Base-by-base conservation (phyloP, 2,329 filamentous ascomycete genomes). In the Clarireedia sp. region DNA sequence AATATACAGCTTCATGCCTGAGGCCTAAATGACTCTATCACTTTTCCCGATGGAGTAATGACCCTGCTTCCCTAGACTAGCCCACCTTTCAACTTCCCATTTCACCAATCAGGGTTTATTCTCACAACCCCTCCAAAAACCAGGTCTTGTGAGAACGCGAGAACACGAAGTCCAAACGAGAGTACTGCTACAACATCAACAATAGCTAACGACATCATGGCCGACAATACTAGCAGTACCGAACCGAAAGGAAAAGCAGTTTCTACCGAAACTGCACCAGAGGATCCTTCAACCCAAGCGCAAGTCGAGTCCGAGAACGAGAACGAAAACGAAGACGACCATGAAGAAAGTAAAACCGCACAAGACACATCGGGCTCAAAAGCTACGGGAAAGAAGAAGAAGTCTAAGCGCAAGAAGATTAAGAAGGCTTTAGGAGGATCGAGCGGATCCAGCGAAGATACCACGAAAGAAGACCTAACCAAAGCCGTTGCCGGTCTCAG, bases 351-450 rank as follows among this genome's bases (percentile, higher is more conserved):
- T 44, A 63, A 59, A 21, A 63, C 33, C 59, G 64, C 67, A 44
- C 60, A 64, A 21, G 59, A 64, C 26, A 43, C 50, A 62, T 63
- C 33, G 59, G 65, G 67, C 45, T 60, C 65, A 19, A 57, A 64
- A 55, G 64, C 64, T 23, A 57, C 67, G 14, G 62, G 66, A 45
- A 78, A 76, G 65, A 80, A 82, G 64, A 85, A 85, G 71, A 86
- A 85, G 74, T 82, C 77, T 61, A 83, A 85, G 74, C 81, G 78
- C 69, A 78, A 80, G 72, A 83, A 83, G 73, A 72, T 79, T 60
- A 78, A 78, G 66, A 54, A 59, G 40, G 70, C 73, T 19, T 68
- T 73, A 5, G 54, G 48, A 21, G 59, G 58, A 7, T 51, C 45
- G 6, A 49, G 48, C 26, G 46, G 49, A 19, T 14, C 54, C 43